These are phyloP conservation scores for Agastache rugosa DNA, from an alignment of 257 asterid species.

Conservation along the genomic window DNA sequence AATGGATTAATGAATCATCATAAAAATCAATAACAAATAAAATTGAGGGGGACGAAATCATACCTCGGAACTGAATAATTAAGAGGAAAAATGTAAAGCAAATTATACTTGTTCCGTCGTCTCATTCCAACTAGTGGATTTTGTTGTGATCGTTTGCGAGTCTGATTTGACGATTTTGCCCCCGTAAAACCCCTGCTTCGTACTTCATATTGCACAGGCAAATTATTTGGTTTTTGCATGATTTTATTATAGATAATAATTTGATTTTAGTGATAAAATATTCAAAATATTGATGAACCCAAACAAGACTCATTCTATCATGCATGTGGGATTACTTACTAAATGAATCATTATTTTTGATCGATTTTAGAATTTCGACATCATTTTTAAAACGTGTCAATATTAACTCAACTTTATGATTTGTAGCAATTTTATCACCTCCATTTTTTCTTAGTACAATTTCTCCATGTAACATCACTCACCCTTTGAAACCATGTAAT, in stretches of 20 bases:
- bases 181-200: not conserved
- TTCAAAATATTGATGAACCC: no score
- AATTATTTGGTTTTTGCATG: not conserved
- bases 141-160: not conserved
- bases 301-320: no score
- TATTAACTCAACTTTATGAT: no score
- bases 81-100: slow-evolving; percentile 20
- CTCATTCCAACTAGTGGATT: not conserved
- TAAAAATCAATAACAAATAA: not conserved
- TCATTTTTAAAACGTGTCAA: no score
- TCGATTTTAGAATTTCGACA: no score
- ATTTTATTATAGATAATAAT: not conserved
- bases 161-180: not conserved
- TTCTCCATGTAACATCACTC: no score
- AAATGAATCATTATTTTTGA: no score
- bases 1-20: not conserved
- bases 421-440: no score
- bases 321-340: no score
- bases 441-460: no score
- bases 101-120: slow-evolving; percentile 15
- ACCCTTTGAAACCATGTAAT: no score
- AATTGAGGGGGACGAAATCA: slow-evolving; percentile 3
- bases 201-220: not conserved
- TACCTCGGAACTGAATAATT: slow-evolving; percentile 31
- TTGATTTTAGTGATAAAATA: no score